A percentile compares a stretch with the other conserved stretches of the same genome.
These are phyloP conservation scores for Nemania sp. DNA, from an alignment of 2,329 filamentous ascomycete genomes.

Conservation along the genomic window DNA sequence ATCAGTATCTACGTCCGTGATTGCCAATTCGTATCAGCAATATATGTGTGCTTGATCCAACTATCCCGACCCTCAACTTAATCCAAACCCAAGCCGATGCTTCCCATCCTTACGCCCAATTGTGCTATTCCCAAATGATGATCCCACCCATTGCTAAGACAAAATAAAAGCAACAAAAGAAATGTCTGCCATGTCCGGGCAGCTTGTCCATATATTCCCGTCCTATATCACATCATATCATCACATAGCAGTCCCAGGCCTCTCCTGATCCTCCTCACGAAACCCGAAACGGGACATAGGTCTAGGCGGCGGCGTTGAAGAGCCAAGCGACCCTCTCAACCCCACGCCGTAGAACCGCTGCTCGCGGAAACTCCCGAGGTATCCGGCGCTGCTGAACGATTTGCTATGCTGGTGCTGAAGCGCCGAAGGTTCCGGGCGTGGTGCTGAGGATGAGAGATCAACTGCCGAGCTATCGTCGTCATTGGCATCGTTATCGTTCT, in stretches of 20 bases:
- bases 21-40: too few species aligned
- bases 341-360: slow-evolving; percentile 33
- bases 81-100: too few species aligned
- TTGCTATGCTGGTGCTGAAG: slow-evolving; percentile 27
- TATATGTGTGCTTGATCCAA: too few species aligned
- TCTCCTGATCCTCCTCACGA: slow-evolving; percentile 10
- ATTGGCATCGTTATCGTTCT: neutral
- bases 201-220: neutral
- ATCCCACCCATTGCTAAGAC: too few species aligned
- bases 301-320: slow-evolving; percentile 21
- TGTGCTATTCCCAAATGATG: too few species aligned
- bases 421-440: neutral
- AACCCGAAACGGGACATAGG: slow-evolving; percentile 9
- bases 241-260: slow-evolving; percentile 25
- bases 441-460: neutral
- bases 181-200: too few species aligned
- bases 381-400: slow-evolving; percentile 39
- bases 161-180: too few species aligned
- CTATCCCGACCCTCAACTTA: too few species aligned
- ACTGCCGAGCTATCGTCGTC: neutral
- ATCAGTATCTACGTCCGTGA: too few species aligned
- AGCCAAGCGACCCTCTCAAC: slow-evolving; percentile 28
- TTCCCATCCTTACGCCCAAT: too few species aligned
- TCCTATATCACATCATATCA: neutral
- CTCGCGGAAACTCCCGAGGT: slow-evolving; percentile 37